Conservation (phyloP, 495 filamentous ascomycete species). For the Penicillium daleae region DNA sequence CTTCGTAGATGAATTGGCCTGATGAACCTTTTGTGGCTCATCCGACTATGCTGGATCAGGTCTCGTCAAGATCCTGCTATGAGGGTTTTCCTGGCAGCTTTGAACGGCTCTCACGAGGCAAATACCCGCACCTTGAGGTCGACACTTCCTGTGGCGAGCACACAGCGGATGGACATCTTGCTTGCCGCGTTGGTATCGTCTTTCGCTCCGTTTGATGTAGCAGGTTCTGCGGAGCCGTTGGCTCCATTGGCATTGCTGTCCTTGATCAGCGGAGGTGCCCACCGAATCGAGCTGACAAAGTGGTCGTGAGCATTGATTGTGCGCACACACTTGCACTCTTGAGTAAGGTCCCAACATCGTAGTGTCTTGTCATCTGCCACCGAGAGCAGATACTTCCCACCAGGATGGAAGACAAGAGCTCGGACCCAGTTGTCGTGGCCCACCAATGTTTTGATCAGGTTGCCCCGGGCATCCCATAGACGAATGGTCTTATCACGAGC, state of each 20-base stretch:
- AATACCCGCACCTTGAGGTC: slow-evolving; percentile 66
- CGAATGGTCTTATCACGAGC: slow-evolving; percentile 89
- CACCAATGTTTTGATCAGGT: slow-evolving; percentile 80
- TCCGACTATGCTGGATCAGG: slow-evolving; percentile 4
- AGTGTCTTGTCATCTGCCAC: slow-evolving; percentile 90
- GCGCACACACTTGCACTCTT: slow-evolving; percentile 90
- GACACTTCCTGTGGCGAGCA: slow-evolving; percentile 67
- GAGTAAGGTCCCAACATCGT: slow-evolving; percentile 91
- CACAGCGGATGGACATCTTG: slow-evolving; percentile 57
- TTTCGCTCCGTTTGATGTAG: slow-evolving; percentile 19
- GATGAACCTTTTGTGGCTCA: background rate
- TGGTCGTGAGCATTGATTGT: slow-evolving; percentile 78
- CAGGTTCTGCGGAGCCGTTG: slow-evolving; percentile 21
- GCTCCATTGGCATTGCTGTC: slow-evolving; percentile 41
- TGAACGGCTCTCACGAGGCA: slow-evolving; percentile 39
- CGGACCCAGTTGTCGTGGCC: slow-evolving; percentile 98
- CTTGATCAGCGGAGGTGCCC: slow-evolving; percentile 80
- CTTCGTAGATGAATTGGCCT: slow-evolving; percentile 17
- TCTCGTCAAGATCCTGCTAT: slow-evolving; percentile 8
- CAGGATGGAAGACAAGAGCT: slow-evolving; percentile 86
- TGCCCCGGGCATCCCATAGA: slow-evolving; percentile 87
- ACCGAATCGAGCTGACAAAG: slow-evolving; percentile 86
- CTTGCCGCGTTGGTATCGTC: slow-evolving; percentile 34
- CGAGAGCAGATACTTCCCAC: slow-evolving; percentile 88
- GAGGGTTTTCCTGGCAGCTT: slow-evolving; percentile 6